Base-by-base conservation (phyloP, 768 basidiomycete species). In the Chalciporus chontae region DNA sequence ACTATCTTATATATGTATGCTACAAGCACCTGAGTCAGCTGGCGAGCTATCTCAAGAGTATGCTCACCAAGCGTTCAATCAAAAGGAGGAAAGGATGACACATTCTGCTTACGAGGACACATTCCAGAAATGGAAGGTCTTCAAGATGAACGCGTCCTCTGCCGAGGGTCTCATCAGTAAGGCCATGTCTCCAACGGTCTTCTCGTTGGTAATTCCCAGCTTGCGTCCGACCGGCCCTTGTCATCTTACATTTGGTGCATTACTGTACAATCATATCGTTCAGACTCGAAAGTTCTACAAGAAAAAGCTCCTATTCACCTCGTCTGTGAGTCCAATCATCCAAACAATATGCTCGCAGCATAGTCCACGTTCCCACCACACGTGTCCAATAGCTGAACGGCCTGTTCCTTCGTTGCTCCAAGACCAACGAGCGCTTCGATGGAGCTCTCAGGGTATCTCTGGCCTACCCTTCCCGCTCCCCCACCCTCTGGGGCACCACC, bases 321-420 rank as follows among this genome's bases (percentile, higher is more conserved):
- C 32, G 14, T 11, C 11, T 14, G 4, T 32, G 8, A 15, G 32
- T 32, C 14, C 14, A 15, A 13, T 61, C 41, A 61, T 60, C 65
- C 84, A 64, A 97, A 21, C 21, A 21, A 21, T 21, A 21, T 21
- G 21, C 21, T 21, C 21, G 21, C 21, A 21, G 21, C 21, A 21
- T 21, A 21, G 54, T 96, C 92, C 18, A 92, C 73, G 64, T 94
- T 91, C 2, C 95, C 95, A 3, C 82, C 84, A 0, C 91, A 79
- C 4, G 90, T 87, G 13, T 86, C 79, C 52, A 98, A 71, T 40
- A 83, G 75, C 40, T 78, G 77, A 15, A 94, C 80, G 2, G 95
- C 95, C 21, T 83, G 70, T 48, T 93, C 87, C 55, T 90, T 74
- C 26, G 81, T 71, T 9, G 78, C 89, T 3, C 95, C 95, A 1